Conservation (phyloP, 352 stramenopile genomes). For the Labyrinthula sp. region DNA sequence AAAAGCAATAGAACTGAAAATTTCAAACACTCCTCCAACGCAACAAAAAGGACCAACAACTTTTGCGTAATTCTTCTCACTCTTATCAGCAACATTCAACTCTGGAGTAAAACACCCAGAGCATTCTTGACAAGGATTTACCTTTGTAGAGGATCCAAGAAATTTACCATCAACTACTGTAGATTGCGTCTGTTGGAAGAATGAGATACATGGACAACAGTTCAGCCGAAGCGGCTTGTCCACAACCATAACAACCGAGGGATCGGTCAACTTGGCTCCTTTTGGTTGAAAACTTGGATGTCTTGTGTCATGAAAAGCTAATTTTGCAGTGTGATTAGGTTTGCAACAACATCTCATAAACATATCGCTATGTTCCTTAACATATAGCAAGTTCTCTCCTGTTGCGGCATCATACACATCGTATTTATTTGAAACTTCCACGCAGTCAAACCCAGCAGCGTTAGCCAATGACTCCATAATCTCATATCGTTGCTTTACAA, state of each 20-base stretch:
- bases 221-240: constrained; percentile 2
- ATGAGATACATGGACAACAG: constrained; percentile 1
- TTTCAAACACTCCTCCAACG: constrained; percentile 4
- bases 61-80: neutral
- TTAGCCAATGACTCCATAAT: neutral
- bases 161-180: no score
- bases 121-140: neutral
- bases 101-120: neutral
- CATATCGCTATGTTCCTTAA: constrained; percentile 2
- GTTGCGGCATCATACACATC: constrained; percentile 5
- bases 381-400: constrained; percentile 1
- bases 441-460: constrained; percentile 1
- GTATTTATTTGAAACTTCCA: constrained; percentile 3
- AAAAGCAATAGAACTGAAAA: constrained; percentile 1
- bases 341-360: neutral
- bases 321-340: neutral
- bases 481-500: constrained; percentile 2
- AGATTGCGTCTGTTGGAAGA: no score
- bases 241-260: neutral
- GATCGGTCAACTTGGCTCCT: no score
- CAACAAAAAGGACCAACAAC: neutral
- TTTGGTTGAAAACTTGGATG: neutral
- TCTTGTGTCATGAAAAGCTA: constrained; percentile 1
- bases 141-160: no score
- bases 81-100: constrained; percentile 1